Conservation (phyloP, 176 grass and related monocot genomes). For the Poa pratensis region DNA sequence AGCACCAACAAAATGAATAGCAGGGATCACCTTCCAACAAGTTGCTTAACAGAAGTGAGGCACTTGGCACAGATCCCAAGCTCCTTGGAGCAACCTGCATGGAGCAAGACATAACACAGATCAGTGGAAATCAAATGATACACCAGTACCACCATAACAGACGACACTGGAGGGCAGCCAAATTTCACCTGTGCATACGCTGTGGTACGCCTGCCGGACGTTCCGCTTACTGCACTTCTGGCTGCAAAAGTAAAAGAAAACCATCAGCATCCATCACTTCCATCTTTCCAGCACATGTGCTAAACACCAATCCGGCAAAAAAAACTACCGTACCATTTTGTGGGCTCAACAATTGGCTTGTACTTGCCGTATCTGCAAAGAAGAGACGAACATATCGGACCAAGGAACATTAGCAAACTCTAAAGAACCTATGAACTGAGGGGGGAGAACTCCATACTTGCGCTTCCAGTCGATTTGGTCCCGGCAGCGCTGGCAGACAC, state of each 20-base stretch:
- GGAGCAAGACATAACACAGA: neutral
- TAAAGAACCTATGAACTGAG: neutral
- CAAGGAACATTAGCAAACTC: neutral
- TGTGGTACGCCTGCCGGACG: slow-evolving; percentile 86
- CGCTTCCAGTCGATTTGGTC: slow-evolving; percentile 99
- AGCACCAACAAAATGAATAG: slow-evolving; percentile 18
- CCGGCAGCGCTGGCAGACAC: slow-evolving; percentile 90
- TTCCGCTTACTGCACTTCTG: slow-evolving; percentile 85
- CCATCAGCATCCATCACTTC: slow-evolving; percentile 8
- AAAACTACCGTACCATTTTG: slow-evolving; percentile 93
- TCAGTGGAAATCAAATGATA: slow-evolving; percentile 2
- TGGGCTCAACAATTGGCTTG: slow-evolving; percentile 69
- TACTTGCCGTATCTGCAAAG: slow-evolving; percentile 89
- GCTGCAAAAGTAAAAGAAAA: slow-evolving; percentile 50
- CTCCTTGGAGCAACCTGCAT: slow-evolving; percentile 82
- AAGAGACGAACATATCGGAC: slow-evolving; percentile 30
- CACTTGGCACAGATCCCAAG: slow-evolving; percentile 87
- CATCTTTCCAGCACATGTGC: neutral
- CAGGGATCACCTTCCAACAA: slow-evolving; percentile 72
- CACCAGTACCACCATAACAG: neutral
- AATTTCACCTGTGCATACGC: slow-evolving; percentile 74
- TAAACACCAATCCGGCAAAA: neutral
- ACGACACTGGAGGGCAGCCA: neutral
- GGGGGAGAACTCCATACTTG: slow-evolving; percentile 46
- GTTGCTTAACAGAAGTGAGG: slow-evolving; percentile 50